Percentiles rank a stretch among this genome's conserved stretches.
Evolutionary conservation across 305 asterid species (phyloP).

Genomic region (Plantago coronopus): DNA sequence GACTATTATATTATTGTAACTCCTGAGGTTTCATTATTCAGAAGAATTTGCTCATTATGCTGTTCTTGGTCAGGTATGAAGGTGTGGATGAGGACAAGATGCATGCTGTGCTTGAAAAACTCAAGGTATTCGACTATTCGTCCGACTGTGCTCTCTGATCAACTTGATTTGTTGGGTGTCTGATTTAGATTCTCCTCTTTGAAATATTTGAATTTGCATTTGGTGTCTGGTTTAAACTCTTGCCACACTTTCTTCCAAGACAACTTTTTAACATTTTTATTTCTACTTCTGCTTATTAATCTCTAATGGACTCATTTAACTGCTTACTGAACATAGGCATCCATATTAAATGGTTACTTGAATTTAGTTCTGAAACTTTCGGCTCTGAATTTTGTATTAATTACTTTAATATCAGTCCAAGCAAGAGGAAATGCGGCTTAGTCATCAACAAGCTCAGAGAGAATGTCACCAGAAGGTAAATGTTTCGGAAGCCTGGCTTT

Average conservation of each 20-base stretch:
- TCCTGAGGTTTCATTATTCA: background rate
- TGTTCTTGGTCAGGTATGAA: conserved; percentile 48
- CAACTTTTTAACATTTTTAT: background rate
- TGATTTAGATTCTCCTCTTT: background rate
- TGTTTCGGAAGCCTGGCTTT: conserved; percentile 1
- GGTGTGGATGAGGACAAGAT: conserved; percentile 37
- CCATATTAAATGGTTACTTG: background rate
- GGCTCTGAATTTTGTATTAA: background rate
- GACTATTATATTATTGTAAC: no score
- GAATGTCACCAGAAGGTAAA: conserved; percentile 73
- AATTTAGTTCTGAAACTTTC: background rate
- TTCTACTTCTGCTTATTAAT: background rate
- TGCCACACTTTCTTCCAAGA: conserved; percentile 3
- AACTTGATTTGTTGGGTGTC: background rate
- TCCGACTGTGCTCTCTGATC: conserved; percentile 9
- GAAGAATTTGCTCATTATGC: conserved; percentile 16
- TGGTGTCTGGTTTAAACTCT: background rate
- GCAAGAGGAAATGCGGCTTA: conserved; percentile 57
- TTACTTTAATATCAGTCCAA: conserved; percentile 40
- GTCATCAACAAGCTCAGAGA: conserved; percentile 74
- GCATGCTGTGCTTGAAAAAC: conserved; percentile 48
- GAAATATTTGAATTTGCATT: background rate
- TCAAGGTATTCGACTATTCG: conserved; percentile 60
- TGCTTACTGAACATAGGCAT: conserved; percentile 10
- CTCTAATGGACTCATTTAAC: background rate